Evolutionary conservation across 768 basidiomycete species (phyloP), one percentile per base, ranked within the genome.

Genomic region (Leccinum subgranulosum): DNA sequence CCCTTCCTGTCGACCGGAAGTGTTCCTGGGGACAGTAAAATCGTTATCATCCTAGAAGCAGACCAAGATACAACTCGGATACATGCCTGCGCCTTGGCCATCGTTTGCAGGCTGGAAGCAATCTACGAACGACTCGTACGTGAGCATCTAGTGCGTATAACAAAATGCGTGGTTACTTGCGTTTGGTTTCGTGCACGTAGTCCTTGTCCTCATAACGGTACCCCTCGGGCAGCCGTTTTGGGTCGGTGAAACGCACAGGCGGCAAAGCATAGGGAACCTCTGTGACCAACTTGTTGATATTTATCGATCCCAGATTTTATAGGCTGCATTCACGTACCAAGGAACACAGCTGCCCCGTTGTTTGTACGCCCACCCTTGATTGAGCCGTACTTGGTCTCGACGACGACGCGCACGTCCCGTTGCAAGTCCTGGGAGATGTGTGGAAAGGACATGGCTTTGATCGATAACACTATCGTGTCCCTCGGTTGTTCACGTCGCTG

Each of bases 191-290:
- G 11, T 68, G 66, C 55, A 85, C 78, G 64, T 86, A 90, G 48
- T 84, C 82, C 66, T 79, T 86, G 15, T 74, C 69, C 46, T 82
- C 79, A 57, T 90, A 92, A 15, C 69, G 75, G 66, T 81, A 84
- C 46, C 73, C 72, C 3, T 73, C 51, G 2, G 88, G 84, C 4
- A 91, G 72, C 0, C 81, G 75, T 25, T 77, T 64, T 4, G 88
- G 84, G 64, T 90, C 84, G 50, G 83, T 73, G 62, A 90, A 91
- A 25, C 88, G 78, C 14, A 66, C 70, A 0, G 87, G 86, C 28
- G 86, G 82, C 15, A 87, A 69, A 3, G 85, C 88, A 66, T 87
- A 92, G 5, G 88, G 87, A 53, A 92, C 75, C 74, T 92, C 88
- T 91, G 55, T 14, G 4, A 15, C 19, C 15, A 12, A 33, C 6